These are phyloP conservation scores for Crotalaria pallida DNA, from an alignment of 306 rosid genomes.

Conservation along the genomic window DNA sequence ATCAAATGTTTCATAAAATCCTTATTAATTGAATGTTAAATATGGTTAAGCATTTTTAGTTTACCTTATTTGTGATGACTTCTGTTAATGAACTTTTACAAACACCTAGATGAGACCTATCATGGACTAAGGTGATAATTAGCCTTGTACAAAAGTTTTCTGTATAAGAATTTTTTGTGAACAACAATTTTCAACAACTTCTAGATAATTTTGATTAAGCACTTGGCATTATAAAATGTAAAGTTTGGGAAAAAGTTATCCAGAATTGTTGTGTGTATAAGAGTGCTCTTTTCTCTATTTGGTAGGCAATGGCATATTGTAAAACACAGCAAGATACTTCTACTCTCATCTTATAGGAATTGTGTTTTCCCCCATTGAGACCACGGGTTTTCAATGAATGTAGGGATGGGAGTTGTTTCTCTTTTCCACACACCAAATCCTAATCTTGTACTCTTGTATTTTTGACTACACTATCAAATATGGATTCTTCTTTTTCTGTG, in stretches of 20 bases:
- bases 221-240: too few relatives aligned
- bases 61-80: neutral
- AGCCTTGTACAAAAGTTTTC: neutral
- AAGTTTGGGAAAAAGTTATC: too few relatives aligned
- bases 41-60: too few relatives aligned
- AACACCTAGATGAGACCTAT: neutral
- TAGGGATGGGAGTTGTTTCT: neutral
- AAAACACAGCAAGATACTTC: too few relatives aligned
- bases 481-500: neutral
- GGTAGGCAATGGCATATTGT: too few relatives aligned
- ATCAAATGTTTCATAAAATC: too few relatives aligned
- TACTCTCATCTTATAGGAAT: neutral
- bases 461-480: neutral
- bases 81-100: too few relatives aligned
- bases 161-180: too few relatives aligned
- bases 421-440: neutral
- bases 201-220: too few relatives aligned
- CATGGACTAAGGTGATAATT: neutral
- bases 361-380: neutral
- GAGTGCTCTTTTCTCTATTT: too few relatives aligned
- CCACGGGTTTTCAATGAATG: neutral
- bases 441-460: neutral
- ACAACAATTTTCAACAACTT: too few relatives aligned
- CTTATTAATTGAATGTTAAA: neutral
- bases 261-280: too few relatives aligned